These are phyloP conservation scores for Epichloe festucae DNA, from an alignment of 2,329 filamentous ascomycete species.

Conservation along the genomic window DNA sequence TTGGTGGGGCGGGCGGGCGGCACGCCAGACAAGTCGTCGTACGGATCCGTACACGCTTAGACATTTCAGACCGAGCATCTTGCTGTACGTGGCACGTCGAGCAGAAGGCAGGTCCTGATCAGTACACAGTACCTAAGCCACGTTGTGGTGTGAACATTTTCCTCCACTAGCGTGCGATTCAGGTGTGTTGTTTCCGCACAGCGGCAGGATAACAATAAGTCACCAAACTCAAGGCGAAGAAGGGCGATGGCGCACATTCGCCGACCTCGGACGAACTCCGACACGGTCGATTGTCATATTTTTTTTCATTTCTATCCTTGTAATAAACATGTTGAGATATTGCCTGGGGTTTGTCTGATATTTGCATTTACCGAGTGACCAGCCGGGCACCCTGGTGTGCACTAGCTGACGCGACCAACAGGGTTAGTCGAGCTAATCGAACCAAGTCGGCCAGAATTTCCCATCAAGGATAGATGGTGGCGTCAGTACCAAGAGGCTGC, in stretches of 20 bases:
- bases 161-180: neutral
- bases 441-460: neutral
- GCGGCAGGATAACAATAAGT: neutral
- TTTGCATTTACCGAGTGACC: slow-evolving; percentile 6
- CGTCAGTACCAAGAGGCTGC: neutral
- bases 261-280: slow-evolving; percentile 8
- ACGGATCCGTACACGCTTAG: no score
- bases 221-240: neutral
- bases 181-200: slow-evolving; percentile 1
- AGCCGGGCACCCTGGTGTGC: slow-evolving; percentile 1
- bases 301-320: slow-evolving; percentile 2
- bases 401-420: neutral
- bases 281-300: slow-evolving; percentile 4
- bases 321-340: neutral
- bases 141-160: neutral
- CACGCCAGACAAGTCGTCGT: no score
- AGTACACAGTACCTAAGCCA: neutral
- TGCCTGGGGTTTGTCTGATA: neutral
- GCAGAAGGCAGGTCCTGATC: neutral
- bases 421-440: neutral
- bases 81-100: no score
- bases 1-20: no score
- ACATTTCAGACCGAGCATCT: no score
- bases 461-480: slow-evolving; percentile 1
- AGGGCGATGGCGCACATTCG: slow-evolving; percentile 1